phyloP scores from a whole-genome alignment of 2,329 filamentous ascomycete species.

The Zymoseptoria ardabiliae region DNA sequence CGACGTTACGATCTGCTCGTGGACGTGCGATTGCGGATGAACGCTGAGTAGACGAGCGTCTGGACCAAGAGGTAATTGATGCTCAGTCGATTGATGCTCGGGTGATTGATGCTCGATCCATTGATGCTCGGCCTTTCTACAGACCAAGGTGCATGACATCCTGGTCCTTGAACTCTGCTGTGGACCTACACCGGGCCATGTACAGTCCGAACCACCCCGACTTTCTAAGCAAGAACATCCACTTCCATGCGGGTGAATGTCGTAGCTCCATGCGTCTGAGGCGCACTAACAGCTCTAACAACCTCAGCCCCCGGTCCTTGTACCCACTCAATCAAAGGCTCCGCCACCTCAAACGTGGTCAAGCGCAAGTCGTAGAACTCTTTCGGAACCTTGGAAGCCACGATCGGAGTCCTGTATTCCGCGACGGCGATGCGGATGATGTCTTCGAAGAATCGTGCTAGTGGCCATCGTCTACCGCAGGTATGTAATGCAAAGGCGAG shows the following conservation, averaged over 20 bases:
- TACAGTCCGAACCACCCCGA: background rate
- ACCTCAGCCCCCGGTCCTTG: constrained; percentile 7
- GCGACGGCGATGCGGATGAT: constrained; percentile 23
- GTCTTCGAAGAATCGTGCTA: constrained; percentile 19
- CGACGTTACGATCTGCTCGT: background rate
- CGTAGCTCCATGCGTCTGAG: constrained; percentile 1
- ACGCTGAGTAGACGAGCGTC: background rate
- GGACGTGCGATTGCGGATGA: background rate
- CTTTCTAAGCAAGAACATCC: constrained; percentile 1
- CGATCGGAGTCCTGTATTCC: constrained; percentile 21
- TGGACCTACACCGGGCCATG: background rate
- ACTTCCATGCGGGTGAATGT: constrained; percentile 2
- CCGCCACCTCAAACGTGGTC: constrained; percentile 24
- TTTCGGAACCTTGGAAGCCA: constrained; percentile 18
- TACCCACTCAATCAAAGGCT: constrained; percentile 22
- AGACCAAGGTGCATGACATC: background rate
- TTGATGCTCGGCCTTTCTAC: too few species aligned
- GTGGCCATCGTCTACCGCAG: constrained; percentile 22
- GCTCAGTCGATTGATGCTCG: too few species aligned
- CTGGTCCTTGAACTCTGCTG: background rate
- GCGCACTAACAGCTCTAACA: background rate
- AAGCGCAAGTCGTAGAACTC: constrained; percentile 26
- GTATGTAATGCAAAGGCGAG: constrained; percentile 22
- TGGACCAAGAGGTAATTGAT: too few species aligned
- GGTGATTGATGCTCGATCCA: too few species aligned